Percentiles rank a stretch among this genome's conserved stretches.
Evolutionary conservation across 768 basidiomycete species (phyloP).

Genomic region (Xanthoconium purpureum): DNA sequence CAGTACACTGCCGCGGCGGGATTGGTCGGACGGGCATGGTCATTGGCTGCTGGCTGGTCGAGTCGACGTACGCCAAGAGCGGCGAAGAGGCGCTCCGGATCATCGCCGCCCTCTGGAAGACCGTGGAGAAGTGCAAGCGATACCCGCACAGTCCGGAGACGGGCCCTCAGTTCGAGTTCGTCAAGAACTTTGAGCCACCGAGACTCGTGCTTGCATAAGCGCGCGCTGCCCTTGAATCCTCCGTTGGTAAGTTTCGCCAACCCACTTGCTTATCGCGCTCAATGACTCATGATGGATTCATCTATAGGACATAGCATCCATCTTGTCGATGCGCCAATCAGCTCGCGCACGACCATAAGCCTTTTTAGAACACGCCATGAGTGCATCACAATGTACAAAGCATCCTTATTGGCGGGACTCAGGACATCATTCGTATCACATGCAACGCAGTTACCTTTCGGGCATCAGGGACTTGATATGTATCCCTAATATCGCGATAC

Average conservation of each 20-base stretch:
- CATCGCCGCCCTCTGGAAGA: conserved; percentile 68
- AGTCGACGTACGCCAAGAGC: conserved; percentile 57
- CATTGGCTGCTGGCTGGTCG: conserved; percentile 74
- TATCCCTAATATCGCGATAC: conserved; percentile 22
- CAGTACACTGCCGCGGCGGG: conserved; percentile 78
- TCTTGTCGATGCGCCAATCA: background rate
- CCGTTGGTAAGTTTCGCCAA: conserved; percentile 1
- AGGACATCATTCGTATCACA: background rate
- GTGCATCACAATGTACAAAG: conserved; percentile 29
- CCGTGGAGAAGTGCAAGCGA: conserved; percentile 72
- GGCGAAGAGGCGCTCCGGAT: conserved; percentile 63
- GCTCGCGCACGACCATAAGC: background rate
- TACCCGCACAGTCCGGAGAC: conserved; percentile 80
- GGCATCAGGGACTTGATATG: conserved; percentile 13
- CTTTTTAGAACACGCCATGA: conserved; percentile 8
- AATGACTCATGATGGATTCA: background rate
- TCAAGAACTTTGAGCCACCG: conserved; percentile 49
- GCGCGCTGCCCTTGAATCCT: background rate
- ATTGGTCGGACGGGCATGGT: conserved; percentile 67
- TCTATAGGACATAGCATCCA: conserved; percentile 2
- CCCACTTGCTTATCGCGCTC: background rate
- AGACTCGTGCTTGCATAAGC: conserved; percentile 19
- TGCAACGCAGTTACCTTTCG: background rate
- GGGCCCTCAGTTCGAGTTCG: conserved; percentile 74
- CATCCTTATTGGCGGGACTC: conserved; percentile 21